phyloP scores from a whole-genome alignment of 495 filamentous ascomycete genomes.

The Tuber aestivum region DNA sequence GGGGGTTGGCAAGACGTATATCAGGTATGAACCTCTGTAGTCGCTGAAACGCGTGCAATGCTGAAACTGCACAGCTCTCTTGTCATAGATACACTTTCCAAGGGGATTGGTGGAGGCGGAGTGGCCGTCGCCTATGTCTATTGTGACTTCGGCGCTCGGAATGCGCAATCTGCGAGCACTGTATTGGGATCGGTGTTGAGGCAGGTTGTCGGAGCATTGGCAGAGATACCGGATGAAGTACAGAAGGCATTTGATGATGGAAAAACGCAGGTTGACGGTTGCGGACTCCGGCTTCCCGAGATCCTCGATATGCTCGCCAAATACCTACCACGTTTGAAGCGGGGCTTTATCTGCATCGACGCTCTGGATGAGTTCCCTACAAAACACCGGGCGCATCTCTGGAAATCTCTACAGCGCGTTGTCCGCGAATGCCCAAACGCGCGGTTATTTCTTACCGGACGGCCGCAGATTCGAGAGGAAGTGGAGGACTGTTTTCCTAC shows the following conservation, averaged over 20 bases:
- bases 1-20: not conserved
- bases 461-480: not conserved
- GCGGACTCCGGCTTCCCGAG: not conserved
- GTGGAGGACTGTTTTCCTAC: not conserved
- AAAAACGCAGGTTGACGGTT: not conserved
- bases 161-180: not conserved
- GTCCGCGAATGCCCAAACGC: not conserved
- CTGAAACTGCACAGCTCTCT: not conserved
- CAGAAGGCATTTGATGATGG: not conserved
- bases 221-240: not conserved
- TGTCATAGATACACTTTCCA: not conserved
- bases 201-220: not conserved
- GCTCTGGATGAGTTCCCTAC: not conserved
- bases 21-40: not conserved
- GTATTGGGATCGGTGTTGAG: not conserved
- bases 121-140: not conserved
- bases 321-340: not conserved
- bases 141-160: not conserved
- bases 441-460: not conserved
- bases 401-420: not conserved
- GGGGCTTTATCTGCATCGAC: not conserved
- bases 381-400: not conserved
- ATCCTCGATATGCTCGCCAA: not conserved
- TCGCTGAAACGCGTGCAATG: too few species aligned
- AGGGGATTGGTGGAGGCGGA: not conserved